Percentiles rank a stretch among this genome's conserved stretches.
These are phyloP conservation scores for Fusarium torulosum DNA, from an alignment of 2,329 filamentous ascomycete genomes.

Conservation along the genomic window DNA sequence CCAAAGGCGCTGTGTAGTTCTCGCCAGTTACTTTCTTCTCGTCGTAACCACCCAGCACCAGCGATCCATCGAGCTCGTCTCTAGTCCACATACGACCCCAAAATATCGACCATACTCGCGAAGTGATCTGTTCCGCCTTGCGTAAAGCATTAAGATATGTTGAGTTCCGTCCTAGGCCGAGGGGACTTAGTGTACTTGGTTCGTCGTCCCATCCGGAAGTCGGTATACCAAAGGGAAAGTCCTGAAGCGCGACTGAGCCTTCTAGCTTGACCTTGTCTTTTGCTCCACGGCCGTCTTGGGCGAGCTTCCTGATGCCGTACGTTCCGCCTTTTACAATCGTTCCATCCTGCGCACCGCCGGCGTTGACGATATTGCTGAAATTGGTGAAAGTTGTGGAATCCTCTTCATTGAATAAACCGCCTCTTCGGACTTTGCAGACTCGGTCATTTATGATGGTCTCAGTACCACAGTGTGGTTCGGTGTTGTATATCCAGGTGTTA, in stretches of 20 bases:
- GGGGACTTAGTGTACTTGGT: constrained; percentile 46
- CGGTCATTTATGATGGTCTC: constrained; percentile 47
- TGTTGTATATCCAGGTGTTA: constrained; percentile 53
- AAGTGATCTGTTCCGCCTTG: constrained; percentile 41
- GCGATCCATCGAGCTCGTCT: constrained; percentile 47
- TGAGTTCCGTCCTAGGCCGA: constrained; percentile 50
- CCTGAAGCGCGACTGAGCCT: constrained; percentile 3
- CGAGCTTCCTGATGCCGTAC: constrained; percentile 40
- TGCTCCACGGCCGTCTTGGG: constrained; percentile 40
- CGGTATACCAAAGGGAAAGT: constrained; percentile 48
- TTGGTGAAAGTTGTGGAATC: constrained; percentile 28
- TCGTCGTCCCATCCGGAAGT: constrained; percentile 46
- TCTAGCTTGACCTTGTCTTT: constrained; percentile 36
- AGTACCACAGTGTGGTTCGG: constrained; percentile 46
- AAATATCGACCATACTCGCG: constrained; percentile 53
- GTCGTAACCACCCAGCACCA: constrained; percentile 53
- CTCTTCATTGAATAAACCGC: constrained; percentile 36
- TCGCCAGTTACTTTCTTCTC: constrained; percentile 48
- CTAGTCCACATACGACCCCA: constrained; percentile 52
- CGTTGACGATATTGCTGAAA: constrained; percentile 26
- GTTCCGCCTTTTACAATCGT: constrained; percentile 33
- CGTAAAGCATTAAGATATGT: constrained; percentile 48
- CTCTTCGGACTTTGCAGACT: constrained; percentile 47
- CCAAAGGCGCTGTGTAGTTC: constrained; percentile 48
- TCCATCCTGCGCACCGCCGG: constrained; percentile 39